These are phyloP conservation scores for Beauveria asiatica DNA, from an alignment of 2,329 filamentous ascomycete genomes.

Conservation along the genomic window DNA sequence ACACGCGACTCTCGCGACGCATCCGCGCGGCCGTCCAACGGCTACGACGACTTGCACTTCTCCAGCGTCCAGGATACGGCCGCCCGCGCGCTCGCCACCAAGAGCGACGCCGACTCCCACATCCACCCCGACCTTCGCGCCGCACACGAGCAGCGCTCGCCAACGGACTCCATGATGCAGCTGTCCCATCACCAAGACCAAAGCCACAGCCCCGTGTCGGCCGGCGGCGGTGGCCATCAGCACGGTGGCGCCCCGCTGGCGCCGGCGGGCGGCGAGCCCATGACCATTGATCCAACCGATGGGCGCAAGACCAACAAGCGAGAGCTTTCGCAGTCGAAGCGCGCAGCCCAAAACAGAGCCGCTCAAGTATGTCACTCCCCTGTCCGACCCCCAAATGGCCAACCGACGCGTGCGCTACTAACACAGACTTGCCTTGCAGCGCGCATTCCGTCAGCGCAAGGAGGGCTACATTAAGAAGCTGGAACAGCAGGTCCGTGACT, in stretches of 20 bases:
- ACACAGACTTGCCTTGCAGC: conserved; percentile 40
- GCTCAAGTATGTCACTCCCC: conserved; percentile 66
- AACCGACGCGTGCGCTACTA: neutral
- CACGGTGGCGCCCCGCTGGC: conserved; percentile 16
- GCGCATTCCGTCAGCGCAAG: conserved; percentile 94
- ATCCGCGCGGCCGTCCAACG: conserved; percentile 31
- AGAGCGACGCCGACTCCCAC: conserved; percentile 34
- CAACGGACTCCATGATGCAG: conserved; percentile 28
- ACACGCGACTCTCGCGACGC: conserved; percentile 6
- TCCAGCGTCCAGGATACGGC: conserved; percentile 23
- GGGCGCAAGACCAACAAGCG: conserved; percentile 62
- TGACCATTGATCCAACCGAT: conserved; percentile 14
- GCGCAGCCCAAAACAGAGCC: conserved; percentile 91
- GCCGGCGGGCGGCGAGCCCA: conserved; percentile 15
- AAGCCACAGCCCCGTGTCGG: conserved; percentile 24
- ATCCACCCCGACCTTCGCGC: conserved; percentile 42
- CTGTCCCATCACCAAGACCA: conserved; percentile 24
- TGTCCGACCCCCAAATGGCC: neutral
- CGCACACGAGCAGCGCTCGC: conserved; percentile 14
- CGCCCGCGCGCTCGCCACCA: conserved; percentile 23
- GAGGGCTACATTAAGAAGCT: conserved; percentile 98
- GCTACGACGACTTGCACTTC: conserved; percentile 33
- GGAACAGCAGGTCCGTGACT: conserved; percentile 85
- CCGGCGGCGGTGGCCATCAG: conserved; percentile 14
- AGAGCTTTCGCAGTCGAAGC: conserved; percentile 89